Evolutionary conservation across 78 protist genomes (phyloP).

Genomic region (Isochrysis galbana): DNA sequence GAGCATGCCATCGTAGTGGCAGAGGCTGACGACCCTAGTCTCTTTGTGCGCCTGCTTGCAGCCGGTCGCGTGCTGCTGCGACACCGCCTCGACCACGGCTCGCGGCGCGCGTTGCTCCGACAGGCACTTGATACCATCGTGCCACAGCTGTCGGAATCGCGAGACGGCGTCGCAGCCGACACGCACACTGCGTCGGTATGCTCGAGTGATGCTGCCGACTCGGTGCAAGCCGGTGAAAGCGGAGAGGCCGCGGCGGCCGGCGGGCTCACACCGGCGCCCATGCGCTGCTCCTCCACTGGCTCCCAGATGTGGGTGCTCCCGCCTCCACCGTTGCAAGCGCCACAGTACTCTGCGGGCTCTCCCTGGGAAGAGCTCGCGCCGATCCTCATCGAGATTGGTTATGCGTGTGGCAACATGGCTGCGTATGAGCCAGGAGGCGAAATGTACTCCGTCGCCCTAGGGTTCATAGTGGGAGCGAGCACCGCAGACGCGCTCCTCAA

Average conservation of each 20-base stretch:
- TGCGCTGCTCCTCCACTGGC: too few relatives aligned
- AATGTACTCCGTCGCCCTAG: background rate
- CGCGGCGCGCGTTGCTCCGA: background rate
- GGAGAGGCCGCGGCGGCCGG: too few relatives aligned
- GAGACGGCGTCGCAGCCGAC: too few relatives aligned
- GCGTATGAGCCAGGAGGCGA: background rate
- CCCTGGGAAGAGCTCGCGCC: too few relatives aligned
- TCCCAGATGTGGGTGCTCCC: too few relatives aligned
- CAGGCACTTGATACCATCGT: background rate
- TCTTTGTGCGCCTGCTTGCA: background rate
- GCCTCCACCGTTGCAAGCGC: too few relatives aligned
- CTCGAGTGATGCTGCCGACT: too few relatives aligned
- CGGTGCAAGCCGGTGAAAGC: too few relatives aligned
- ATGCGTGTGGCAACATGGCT: background rate
- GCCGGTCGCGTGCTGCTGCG: background rate
- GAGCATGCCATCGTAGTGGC: background rate
- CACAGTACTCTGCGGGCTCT: too few relatives aligned
- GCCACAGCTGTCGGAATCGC: too few relatives aligned
- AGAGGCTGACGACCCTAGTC: background rate
- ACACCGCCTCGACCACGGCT: constrained; percentile 6
- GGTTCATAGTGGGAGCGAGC: background rate
- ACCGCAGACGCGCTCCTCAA: background rate
- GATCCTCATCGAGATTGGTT: background rate
- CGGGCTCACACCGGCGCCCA: too few relatives aligned
- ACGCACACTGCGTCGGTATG: too few relatives aligned